A percentile compares a stretch with the other conserved stretches of the same genome.
phyloP scores from a whole-genome alignment of 257 asterid species.

The Petunia secreta region DNA sequence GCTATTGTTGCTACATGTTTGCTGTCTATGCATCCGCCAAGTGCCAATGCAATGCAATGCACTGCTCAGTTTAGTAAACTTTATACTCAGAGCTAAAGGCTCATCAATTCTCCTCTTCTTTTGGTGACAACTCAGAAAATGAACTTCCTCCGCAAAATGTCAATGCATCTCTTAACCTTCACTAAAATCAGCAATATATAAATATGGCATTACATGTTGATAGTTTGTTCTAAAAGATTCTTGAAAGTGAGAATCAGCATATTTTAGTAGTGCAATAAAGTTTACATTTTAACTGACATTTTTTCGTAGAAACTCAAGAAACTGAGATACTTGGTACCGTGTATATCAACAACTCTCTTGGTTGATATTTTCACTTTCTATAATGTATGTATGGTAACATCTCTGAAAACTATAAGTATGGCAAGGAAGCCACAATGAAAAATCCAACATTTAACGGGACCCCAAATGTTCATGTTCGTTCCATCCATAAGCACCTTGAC shows the following conservation, averaged over 20 bases:
- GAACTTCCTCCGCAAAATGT: neutral
- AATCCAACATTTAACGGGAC: neutral
- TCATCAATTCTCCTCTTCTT: neutral
- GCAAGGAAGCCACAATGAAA: neutral
- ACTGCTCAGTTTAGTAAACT: neutral
- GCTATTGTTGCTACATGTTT: neutral
- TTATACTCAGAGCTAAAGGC: neutral
- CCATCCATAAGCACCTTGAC: neutral
- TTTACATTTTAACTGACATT: neutral
- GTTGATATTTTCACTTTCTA: neutral
- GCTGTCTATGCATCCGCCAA: neutral
- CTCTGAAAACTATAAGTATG: neutral
- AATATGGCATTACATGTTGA: too few species aligned
- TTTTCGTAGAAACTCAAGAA: conserved; percentile 5
- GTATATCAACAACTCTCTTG: neutral
- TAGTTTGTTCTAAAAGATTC: neutral
- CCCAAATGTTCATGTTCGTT: neutral
- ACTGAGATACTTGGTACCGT: neutral
- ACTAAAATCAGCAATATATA: neutral
- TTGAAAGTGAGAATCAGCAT: conserved; percentile 18
- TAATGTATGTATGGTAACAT: neutral
- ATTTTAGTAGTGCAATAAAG: neutral
- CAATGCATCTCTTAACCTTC: neutral
- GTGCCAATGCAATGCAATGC: neutral
- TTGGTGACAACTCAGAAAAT: neutral